These are phyloP conservation scores for Davidsoniella eucalypti DNA, from an alignment of 2,329 filamentous ascomycete species.

Conservation along the genomic window DNA sequence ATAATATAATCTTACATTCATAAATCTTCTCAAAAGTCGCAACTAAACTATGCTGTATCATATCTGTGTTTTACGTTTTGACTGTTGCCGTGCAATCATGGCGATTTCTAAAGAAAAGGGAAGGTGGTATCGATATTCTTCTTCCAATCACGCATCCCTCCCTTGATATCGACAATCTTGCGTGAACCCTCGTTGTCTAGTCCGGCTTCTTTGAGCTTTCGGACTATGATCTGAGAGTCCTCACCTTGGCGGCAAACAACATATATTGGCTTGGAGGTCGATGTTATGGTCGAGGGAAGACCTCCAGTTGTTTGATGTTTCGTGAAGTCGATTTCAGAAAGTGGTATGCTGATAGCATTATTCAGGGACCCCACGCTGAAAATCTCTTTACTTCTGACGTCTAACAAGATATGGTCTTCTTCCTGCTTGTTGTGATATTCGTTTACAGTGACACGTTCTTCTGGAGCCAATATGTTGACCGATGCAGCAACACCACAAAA, in stretches of 20 bases:
- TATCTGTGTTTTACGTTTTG: background rate
- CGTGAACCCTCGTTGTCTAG: slow-evolving; percentile 34
- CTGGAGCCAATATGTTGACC: slow-evolving; percentile 36
- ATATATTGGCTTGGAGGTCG: slow-evolving; percentile 37
- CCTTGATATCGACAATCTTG: slow-evolving; percentile 53
- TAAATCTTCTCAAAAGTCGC: background rate
- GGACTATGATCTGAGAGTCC: slow-evolving; percentile 57
- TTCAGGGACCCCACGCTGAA: slow-evolving; percentile 64
- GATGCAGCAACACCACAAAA: slow-evolving; percentile 58
- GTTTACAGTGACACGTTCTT: slow-evolving; percentile 50
- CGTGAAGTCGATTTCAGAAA: slow-evolving; percentile 31
- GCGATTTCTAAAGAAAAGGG: slow-evolving; percentile 29
- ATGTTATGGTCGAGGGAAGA: too few species aligned
- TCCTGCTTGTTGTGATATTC: slow-evolving; percentile 31
- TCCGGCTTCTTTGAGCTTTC: slow-evolving; percentile 46
- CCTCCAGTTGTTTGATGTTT: too few species aligned
- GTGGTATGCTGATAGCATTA: slow-evolving; percentile 56
- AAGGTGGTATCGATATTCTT: slow-evolving; percentile 43
- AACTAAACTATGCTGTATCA: background rate
- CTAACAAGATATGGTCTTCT: slow-evolving; percentile 42
- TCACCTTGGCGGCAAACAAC: slow-evolving; percentile 61
- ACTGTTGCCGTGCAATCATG: too few species aligned
- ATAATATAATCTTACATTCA: background rate
- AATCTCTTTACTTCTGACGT: slow-evolving; percentile 72
- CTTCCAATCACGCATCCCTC: slow-evolving; percentile 60